These are phyloP conservation scores for Tetragonia tetragonoides DNA, from an alignment of 148 eudicot genomes.

Conservation along the genomic window DNA sequence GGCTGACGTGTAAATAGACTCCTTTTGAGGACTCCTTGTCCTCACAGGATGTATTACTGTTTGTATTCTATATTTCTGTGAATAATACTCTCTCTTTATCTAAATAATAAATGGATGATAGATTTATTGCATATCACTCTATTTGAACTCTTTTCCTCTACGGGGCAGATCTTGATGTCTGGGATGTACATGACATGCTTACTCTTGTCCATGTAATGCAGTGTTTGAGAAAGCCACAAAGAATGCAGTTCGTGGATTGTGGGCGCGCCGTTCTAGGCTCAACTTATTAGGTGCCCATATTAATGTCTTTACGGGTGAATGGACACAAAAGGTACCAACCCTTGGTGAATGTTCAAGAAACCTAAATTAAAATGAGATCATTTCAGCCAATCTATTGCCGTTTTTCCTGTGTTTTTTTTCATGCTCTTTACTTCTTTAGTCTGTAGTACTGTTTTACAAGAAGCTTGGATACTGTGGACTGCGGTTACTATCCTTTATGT, in stretches of 20 bases:
- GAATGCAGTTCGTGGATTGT: slow-evolving; percentile 96
- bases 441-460: background rate
- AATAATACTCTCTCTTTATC: too few relatives aligned
- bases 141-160: background rate
- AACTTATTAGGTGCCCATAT: slow-evolving; percentile 95
- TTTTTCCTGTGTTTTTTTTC: background rate
- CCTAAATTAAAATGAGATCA: background rate
- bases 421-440: background rate
- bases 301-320: slow-evolving; percentile 95
- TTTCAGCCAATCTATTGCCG: background rate
- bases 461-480: slow-evolving; percentile 10
- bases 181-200: slow-evolving; percentile 7
- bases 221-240: slow-evolving; percentile 97
- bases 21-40: too few relatives aligned
- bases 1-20: too few relatives aligned
- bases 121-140: too few relatives aligned
- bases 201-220: slow-evolving; percentile 34
- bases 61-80: too few relatives aligned
- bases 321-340: slow-evolving; percentile 91
- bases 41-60: too few relatives aligned
- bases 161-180: background rate
- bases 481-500: background rate
- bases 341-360: background rate
- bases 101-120: too few relatives aligned
- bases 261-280: slow-evolving; percentile 93